phyloP scores from a whole-genome alignment of 2,329 filamentous ascomycete species.

The Byssothecium circinans region DNA sequence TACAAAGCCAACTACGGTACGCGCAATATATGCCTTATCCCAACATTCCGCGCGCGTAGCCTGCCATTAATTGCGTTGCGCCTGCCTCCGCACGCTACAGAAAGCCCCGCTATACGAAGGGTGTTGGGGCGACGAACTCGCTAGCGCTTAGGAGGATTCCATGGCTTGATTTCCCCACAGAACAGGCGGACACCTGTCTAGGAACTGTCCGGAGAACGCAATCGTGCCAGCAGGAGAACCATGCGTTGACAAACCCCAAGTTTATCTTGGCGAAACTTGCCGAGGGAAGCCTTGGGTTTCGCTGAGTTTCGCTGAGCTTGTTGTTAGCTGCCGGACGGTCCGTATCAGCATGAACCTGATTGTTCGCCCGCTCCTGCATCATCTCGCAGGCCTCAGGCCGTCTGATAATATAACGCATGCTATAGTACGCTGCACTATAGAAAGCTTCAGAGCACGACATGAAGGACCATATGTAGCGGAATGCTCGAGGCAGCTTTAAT shows the following conservation, averaged over 20 bases:
- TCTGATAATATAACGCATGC: constrained; percentile 10
- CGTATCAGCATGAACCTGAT: constrained; percentile 10
- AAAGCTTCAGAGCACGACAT: constrained; percentile 20
- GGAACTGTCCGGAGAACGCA: constrained; percentile 19
- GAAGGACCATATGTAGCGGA: constrained; percentile 9
- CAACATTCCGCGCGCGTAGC: constrained; percentile 10
- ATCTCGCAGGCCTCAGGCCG: constrained; percentile 27
- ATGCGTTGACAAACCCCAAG: constrained; percentile 14
- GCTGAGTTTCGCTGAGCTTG: constrained; percentile 1
- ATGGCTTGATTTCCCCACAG: constrained; percentile 26
- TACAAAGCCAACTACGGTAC: too few species aligned
- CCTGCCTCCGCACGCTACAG: background rate
- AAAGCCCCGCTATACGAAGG: too few species aligned
- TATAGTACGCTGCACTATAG: constrained; percentile 29
- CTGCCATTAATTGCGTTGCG: background rate
- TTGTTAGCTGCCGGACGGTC: constrained; percentile 1
- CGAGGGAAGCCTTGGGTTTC: constrained; percentile 1
- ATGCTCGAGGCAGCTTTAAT: constrained; percentile 6
- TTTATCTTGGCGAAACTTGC: constrained; percentile 12
- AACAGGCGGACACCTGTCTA: constrained; percentile 22
- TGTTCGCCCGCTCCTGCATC: constrained; percentile 23
- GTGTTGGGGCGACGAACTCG: constrained; percentile 2
- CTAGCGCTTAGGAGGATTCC: constrained; percentile 8
- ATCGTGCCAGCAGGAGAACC: constrained; percentile 20
- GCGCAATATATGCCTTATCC: constrained; percentile 24